Evolutionary conservation across 176 grass and related monocot genomes (phyloP).

Genomic region (Carex myosuroides): DNA sequence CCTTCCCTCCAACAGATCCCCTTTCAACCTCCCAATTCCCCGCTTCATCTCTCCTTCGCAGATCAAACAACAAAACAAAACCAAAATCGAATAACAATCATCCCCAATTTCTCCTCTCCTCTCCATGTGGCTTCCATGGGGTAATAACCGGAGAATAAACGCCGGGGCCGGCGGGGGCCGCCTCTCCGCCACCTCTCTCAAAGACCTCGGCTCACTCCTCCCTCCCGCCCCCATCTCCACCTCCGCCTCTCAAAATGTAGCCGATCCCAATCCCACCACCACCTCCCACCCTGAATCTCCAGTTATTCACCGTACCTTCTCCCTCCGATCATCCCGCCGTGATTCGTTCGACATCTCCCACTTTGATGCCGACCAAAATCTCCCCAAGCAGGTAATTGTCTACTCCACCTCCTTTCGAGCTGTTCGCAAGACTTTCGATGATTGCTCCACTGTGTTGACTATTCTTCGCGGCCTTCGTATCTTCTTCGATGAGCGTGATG

Average conservation of each 20-base stretch:
- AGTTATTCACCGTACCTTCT: constrained; percentile 19
- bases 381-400: constrained; percentile 51
- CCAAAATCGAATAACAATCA: not conserved
- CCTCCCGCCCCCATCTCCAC: not conserved
- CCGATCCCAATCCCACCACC: not conserved
- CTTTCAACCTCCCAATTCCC: not conserved
- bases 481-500: constrained; percentile 78
- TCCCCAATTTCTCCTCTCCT: not conserved
- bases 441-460: constrained; percentile 47
- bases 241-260: not conserved
- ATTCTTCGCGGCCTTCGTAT: constrained; percentile 67
- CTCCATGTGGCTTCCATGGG: constrained; percentile 31
- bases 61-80: not conserved
- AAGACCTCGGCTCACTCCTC: constrained; percentile 21
- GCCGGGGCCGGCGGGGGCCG: not conserved
- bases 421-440: constrained; percentile 63
- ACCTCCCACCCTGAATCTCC: not conserved
- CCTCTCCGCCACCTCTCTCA: constrained; percentile 20
- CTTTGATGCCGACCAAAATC: constrained; percentile 2
- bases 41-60: not conserved
- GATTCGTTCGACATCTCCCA: constrained; percentile 1
- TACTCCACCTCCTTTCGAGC: constrained; percentile 87
- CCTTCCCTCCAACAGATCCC: not conserved
- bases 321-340: not conserved
- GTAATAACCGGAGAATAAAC: not conserved